Evolutionary conservation across 2,329 filamentous ascomycete species (phyloP).

Genomic region (Aspergillus melleus): DNA sequence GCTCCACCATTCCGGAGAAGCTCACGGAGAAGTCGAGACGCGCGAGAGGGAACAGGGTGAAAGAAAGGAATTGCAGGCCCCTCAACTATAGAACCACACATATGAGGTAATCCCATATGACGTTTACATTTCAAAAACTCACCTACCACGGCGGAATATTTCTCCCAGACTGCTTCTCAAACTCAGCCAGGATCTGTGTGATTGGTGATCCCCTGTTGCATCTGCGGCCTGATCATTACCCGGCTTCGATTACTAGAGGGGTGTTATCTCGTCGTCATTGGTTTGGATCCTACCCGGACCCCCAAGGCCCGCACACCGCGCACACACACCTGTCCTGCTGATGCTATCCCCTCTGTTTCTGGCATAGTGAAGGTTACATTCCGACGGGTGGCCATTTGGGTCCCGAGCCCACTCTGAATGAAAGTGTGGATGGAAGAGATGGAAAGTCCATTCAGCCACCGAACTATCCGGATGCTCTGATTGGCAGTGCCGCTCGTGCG

Average conservation of each 20-base stretch:
- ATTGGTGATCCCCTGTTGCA: conserved; percentile 1
- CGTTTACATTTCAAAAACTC: conserved; percentile 5
- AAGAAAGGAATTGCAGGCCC: neutral
- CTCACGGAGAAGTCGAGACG: neutral
- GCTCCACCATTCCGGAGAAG: conserved; percentile 13
- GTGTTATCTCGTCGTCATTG: conserved; percentile 14
- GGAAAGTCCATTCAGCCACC: conserved; percentile 28
- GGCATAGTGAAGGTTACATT: conserved; percentile 39
- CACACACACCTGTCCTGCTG: conserved; percentile 21
- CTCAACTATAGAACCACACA: conserved; percentile 10
- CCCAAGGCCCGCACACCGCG: conserved; percentile 21
- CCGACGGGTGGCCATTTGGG: conserved; percentile 33
- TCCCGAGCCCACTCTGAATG: conserved; percentile 18
- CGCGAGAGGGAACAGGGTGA: neutral
- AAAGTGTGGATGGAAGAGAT: conserved; percentile 19
- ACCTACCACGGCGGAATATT: neutral
- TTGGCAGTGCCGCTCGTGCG: conserved; percentile 24
- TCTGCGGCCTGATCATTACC: conserved; percentile 2
- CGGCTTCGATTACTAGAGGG: conserved; percentile 4
- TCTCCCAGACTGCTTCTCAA: neutral
- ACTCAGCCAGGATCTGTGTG: neutral
- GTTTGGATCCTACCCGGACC: conserved; percentile 13
- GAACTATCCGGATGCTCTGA: conserved; percentile 13
- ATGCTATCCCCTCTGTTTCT: conserved; percentile 28
- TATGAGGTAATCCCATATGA: neutral